A percentile compares a stretch with the other conserved stretches of the same genome.
Evolutionary conservation across 2,329 filamentous ascomycete genomes (phyloP).

Genomic region (Cladobotryum protrusum): DNA sequence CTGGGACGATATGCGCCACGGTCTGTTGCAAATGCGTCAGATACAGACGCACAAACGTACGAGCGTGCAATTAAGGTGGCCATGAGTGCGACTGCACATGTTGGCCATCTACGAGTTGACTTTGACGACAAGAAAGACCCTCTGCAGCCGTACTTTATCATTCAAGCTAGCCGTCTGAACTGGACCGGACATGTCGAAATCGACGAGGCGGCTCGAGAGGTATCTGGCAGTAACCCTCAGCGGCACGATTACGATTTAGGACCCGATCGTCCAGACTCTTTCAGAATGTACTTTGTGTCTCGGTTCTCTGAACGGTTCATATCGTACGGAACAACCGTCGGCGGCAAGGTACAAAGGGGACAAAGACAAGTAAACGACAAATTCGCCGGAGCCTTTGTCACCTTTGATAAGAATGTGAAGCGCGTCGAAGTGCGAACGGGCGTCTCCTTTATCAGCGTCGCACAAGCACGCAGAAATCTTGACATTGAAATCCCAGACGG

Average conservation of each 20-base stretch:
- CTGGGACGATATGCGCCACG: conserved; percentile 16
- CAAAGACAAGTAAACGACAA: conserved; percentile 24
- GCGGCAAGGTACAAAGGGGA: conserved; percentile 20
- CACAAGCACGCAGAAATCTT: conserved; percentile 39
- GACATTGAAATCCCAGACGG: conserved; percentile 35
- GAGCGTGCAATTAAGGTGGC: conserved; percentile 23
- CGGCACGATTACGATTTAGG: conserved; percentile 41
- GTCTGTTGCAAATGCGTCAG: neutral
- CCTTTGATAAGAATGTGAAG: conserved; percentile 23
- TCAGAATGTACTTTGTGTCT: conserved; percentile 41
- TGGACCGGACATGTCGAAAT: conserved; percentile 40
- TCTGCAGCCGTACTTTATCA: conserved; percentile 30
- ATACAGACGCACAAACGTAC: neutral
- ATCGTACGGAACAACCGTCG: conserved; percentile 30
- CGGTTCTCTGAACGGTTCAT: conserved; percentile 38
- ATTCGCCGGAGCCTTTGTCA: conserved; percentile 35
- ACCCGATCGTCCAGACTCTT: conserved; percentile 33
- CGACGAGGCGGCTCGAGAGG: conserved; percentile 28
- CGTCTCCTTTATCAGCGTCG: conserved; percentile 40
- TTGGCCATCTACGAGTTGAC: conserved; percentile 35
- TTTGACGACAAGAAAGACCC: conserved; percentile 20
- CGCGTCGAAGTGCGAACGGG: conserved; percentile 40
- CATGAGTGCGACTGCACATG: conserved; percentile 38
- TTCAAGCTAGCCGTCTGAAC: conserved; percentile 39
- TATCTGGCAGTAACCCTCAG: conserved; percentile 39